Evolutionary conservation across 257 asterid species (phyloP).

Genomic region (Solanum appendiculatum): DNA sequence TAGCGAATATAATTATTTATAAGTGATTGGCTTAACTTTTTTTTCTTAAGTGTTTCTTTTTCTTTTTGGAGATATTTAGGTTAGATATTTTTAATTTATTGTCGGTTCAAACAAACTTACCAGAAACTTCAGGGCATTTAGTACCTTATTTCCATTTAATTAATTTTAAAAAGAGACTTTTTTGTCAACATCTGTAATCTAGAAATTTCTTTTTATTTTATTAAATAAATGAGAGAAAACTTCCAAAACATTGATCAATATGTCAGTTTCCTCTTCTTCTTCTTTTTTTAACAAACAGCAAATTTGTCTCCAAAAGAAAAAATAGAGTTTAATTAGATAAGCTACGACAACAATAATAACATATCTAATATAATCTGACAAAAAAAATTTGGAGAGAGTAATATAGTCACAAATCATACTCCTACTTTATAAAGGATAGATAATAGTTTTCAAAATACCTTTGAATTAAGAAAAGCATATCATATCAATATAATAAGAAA

Average conservation of each 20-base stretch:
- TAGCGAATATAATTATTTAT: too few relatives aligned
- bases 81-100: slow-evolving; percentile 10
- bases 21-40: background rate
- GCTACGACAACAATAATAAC: background rate
- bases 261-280: background rate
- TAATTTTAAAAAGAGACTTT: background rate
- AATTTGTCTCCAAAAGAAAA: background rate
- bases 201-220: background rate
- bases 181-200: background rate
- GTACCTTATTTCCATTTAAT: background rate
- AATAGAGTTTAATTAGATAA: background rate
- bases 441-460: too few relatives aligned
- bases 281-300: background rate
- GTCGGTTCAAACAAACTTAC: slow-evolving; percentile 8
- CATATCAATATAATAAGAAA: too few relatives aligned
- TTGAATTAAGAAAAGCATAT: too few relatives aligned
- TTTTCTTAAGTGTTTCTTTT: background rate
- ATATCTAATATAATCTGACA: background rate
- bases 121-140: background rate
- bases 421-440: background rate
- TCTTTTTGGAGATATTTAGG: slow-evolving; percentile 6
- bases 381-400: background rate
- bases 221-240: background rate
- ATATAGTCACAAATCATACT: background rate
- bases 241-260: background rate